Percentiles rank a stretch among this genome's conserved stretches.
Evolutionary conservation across 2,329 filamentous ascomycete genomes (phyloP).

Genomic region (Fusarium nisikadoi): DNA sequence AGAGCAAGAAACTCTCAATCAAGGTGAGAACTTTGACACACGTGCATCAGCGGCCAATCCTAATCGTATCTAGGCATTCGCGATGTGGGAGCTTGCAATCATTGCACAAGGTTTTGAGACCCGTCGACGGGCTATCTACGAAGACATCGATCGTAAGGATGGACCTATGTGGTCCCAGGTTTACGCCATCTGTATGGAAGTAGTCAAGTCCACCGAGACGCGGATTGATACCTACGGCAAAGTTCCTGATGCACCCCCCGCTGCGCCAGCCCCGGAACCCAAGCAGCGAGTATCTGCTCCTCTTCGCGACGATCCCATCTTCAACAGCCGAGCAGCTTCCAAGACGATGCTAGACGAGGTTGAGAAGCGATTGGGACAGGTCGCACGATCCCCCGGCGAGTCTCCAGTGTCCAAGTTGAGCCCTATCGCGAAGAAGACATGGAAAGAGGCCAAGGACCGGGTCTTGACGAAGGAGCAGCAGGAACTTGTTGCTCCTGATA

Average conservation of each 20-base stretch:
- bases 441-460: slow-evolving; percentile 59
- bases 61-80: slow-evolving; percentile 70
- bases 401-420: slow-evolving; percentile 60
- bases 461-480: slow-evolving; percentile 65
- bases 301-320: slow-evolving; percentile 58
- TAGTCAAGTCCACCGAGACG: slow-evolving; percentile 73
- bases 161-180: slow-evolving; percentile 87
- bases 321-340: slow-evolving; percentile 52
- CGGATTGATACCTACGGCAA: slow-evolving; percentile 73
- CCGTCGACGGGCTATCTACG: slow-evolving; percentile 84
- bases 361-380: slow-evolving; percentile 58
- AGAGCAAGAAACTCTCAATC: slow-evolving; percentile 81
- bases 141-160: slow-evolving; percentile 84
- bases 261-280: slow-evolving; percentile 45
- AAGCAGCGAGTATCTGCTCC: slow-evolving; percentile 54
- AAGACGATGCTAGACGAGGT: slow-evolving; percentile 56
- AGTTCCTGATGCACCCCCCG: slow-evolving; percentile 49
- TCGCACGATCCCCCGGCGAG: slow-evolving; percentile 59
- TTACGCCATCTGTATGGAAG: slow-evolving; percentile 73
- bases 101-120: slow-evolving; percentile 80
- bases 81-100: slow-evolving; percentile 88
- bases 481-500: slow-evolving; percentile 61
- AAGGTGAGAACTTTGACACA: slow-evolving; percentile 60
- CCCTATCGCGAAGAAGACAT: slow-evolving; percentile 62
- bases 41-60: background rate